A percentile compares a stretch with the other conserved stretches of the same genome.
Evolutionary conservation across 2,329 filamentous ascomycete genomes (phyloP).

Genomic region (Hymenoscyphus linearis): DNA sequence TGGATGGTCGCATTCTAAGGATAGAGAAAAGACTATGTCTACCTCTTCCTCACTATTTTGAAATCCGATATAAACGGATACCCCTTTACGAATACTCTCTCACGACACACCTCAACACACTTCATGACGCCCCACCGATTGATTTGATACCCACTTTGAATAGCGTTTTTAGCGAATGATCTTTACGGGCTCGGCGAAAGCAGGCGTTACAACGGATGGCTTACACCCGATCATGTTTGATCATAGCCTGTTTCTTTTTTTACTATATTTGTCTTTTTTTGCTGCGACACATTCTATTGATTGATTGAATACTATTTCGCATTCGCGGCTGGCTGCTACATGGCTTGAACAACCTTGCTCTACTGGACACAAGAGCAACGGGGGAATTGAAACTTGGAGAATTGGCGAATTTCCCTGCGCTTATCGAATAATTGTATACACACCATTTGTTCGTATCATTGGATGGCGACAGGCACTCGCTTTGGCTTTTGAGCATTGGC

Average conservation of each 20-base stretch:
- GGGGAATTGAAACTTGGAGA: slow-evolving; percentile 4
- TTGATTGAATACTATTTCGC: slow-evolving; percentile 9
- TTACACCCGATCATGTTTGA: slow-evolving; percentile 4
- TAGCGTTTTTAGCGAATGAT: slow-evolving; percentile 34
- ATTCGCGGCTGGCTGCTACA: slow-evolving; percentile 7
- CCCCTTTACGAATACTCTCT: slow-evolving; percentile 7
- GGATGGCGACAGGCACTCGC: not conserved
- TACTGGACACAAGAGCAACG: slow-evolving; percentile 3
- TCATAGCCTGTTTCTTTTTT: slow-evolving; percentile 4
- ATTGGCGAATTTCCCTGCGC: slow-evolving; percentile 6
- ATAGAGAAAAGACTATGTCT: slow-evolving; percentile 24
- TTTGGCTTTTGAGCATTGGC: not conserved
- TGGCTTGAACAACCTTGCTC: slow-evolving; percentile 4
- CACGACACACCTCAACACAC: slow-evolving; percentile 13
- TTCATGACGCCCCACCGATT: slow-evolving; percentile 20
- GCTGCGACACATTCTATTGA: not conserved
- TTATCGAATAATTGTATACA: slow-evolving; percentile 11
- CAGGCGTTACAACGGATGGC: slow-evolving; percentile 12
- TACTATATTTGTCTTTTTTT: not conserved
- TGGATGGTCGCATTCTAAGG: slow-evolving; percentile 40
- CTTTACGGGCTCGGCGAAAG: slow-evolving; percentile 14
- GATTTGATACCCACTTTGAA: slow-evolving; percentile 35
- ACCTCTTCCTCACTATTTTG: slow-evolving; percentile 14
- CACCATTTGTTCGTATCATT: slow-evolving; percentile 6
- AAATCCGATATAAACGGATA: slow-evolving; percentile 8